Evolutionary conservation across 2,329 filamentous ascomycete species (phyloP).

Genomic region (Cercospora zeae-maydis): DNA sequence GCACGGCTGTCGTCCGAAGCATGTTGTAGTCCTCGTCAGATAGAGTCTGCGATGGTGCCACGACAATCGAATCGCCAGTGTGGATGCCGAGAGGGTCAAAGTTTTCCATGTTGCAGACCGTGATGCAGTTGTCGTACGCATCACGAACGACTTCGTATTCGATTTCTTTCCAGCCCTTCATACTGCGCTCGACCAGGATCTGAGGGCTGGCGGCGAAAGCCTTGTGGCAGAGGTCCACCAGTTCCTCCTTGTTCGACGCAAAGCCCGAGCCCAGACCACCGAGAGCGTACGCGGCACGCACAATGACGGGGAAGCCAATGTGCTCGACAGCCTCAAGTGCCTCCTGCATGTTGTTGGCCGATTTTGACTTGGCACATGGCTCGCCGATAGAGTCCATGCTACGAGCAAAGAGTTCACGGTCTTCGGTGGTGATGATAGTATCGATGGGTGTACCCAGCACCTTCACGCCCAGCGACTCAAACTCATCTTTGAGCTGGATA

Average conservation of each 20-base stretch:
- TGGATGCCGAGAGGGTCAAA: constrained; percentile 98
- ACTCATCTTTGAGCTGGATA: constrained; percentile 96
- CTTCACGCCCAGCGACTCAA: constrained; percentile 84
- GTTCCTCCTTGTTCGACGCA: constrained; percentile 78
- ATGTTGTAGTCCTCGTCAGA: constrained; percentile 99
- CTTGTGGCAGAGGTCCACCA: constrained; percentile 86
- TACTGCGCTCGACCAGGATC: constrained; percentile 92
- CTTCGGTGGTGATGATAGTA: constrained; percentile 97
- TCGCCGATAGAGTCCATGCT: constrained; percentile 98
- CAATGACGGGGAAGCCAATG: constrained; percentile 95
- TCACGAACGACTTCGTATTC: constrained; percentile 98
- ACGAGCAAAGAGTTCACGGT: constrained; percentile 92
- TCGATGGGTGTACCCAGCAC: constrained; percentile 95
- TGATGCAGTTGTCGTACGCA: constrained; percentile 95
- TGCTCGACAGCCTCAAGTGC: constrained; percentile 81
- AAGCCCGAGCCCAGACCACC: constrained; percentile 95
- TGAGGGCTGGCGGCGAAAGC: constrained; percentile 94
- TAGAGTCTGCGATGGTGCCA: constrained; percentile 92
- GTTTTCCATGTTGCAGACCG: constrained; percentile 99
- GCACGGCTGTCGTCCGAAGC: constrained; percentile 93
- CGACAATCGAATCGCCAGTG: constrained; percentile 96
- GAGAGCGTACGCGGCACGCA: constrained; percentile 91
- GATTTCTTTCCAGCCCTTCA: constrained; percentile 99
- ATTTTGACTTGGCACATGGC: constrained; percentile 96
- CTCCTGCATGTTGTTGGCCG: constrained; percentile 83